Percentiles rank a stretch among this genome's conserved stretches.
Conservation (phyloP, 148 eudicot genomes). For the Pharnaceum exiguum region DNA sequence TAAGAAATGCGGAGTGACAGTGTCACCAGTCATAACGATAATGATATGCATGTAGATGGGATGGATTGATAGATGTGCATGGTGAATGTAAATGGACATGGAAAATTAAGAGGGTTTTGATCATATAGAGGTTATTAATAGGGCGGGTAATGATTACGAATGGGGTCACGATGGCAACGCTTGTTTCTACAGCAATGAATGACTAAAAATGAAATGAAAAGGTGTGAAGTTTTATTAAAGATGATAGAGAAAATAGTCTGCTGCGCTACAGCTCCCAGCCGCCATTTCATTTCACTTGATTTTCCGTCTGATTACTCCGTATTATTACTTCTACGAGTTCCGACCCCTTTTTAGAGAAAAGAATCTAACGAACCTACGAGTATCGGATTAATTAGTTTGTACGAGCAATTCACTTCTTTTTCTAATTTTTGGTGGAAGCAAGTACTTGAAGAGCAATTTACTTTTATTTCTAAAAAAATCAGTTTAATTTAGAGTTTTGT, state of each 20-base stretch:
- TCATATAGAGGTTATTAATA: neutral
- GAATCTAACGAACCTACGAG: no score
- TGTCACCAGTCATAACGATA: neutral
- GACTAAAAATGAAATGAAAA: neutral
- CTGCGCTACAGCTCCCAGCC: slow-evolving; percentile 37
- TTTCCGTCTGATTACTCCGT: neutral
- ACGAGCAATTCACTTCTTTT: no score
- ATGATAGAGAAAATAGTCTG: slow-evolving; percentile 6
- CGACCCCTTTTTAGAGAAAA: no score
- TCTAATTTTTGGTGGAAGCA: no score
- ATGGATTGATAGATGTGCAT: neutral
- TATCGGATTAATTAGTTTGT: no score
- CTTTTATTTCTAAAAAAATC: no score
- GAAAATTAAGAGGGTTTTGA: neutral
- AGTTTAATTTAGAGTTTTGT: no score
- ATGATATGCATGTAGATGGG: neutral
- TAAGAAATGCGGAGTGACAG: neutral
- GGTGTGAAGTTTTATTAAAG: slow-evolving; percentile 8
- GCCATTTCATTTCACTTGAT: slow-evolving; percentile 38
- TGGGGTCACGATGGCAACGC: slow-evolving; percentile 37
- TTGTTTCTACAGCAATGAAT: slow-evolving; percentile 9
- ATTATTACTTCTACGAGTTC: slow-evolving; percentile 26
- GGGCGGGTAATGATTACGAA: slow-evolving; percentile 35
- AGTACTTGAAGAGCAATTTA: no score
- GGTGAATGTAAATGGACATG: neutral